Evolutionary conservation across 306 rosid species (phyloP).

Genomic region (Vigna hirtella): DNA sequence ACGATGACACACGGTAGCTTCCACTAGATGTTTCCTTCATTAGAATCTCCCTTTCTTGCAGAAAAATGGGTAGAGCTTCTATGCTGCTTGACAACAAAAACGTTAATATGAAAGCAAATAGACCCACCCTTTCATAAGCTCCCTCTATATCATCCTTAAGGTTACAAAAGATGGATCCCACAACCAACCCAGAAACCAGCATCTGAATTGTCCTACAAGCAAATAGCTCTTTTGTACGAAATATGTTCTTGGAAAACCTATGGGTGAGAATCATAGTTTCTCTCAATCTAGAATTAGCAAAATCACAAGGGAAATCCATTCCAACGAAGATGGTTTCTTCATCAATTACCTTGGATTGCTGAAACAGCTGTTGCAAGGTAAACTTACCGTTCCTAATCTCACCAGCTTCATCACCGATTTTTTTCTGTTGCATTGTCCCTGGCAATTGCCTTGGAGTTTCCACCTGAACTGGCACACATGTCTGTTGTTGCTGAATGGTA

Average conservation of each 20-base stretch:
- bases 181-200: slow-evolving; percentile 79
- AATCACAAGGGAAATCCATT: slow-evolving; percentile 54
- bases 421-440: slow-evolving; percentile 46
- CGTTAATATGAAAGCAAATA: slow-evolving; percentile 88
- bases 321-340: slow-evolving; percentile 55
- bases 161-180: slow-evolving; percentile 84
- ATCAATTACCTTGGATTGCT: slow-evolving; percentile 76
- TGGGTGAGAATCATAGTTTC: slow-evolving; percentile 88
- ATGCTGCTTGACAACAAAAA: slow-evolving; percentile 81
- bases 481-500: slow-evolving; percentile 56
- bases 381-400: slow-evolving; percentile 59
- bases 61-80: slow-evolving; percentile 90
- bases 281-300: slow-evolving; percentile 74
- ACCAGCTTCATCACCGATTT: slow-evolving; percentile 46
- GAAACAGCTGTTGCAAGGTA: slow-evolving; percentile 91
- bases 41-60: slow-evolving; percentile 93
- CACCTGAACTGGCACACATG: slow-evolving; percentile 38
- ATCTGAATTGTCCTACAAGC: slow-evolving; percentile 90
- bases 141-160: slow-evolving; percentile 74
- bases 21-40: slow-evolving; percentile 92
- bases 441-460: slow-evolving; percentile 41
- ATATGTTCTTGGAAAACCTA: slow-evolving; percentile 87
- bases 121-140: slow-evolving; percentile 80
- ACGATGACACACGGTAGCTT: slow-evolving; percentile 90
- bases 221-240: slow-evolving; percentile 88